Conservation (phyloP, 2,329 filamentous ascomycete genomes). For the Phyllachora maydis region DNA sequence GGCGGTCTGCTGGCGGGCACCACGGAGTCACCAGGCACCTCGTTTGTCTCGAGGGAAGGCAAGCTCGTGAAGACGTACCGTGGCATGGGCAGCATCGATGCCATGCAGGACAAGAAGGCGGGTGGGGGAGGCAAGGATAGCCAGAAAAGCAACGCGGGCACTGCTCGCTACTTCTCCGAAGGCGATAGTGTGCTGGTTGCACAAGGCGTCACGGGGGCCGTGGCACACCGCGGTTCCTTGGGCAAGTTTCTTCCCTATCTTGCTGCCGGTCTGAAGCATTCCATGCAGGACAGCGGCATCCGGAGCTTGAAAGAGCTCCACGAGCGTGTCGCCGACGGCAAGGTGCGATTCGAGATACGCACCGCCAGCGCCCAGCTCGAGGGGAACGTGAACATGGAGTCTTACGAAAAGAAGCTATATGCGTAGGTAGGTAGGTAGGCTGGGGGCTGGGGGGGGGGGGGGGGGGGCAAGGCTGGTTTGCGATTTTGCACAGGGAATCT, state of each 20-base stretch:
- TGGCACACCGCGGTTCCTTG: slow-evolving; percentile 66
- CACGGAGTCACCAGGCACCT: slow-evolving; percentile 90
- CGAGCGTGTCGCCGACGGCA: slow-evolving; percentile 49
- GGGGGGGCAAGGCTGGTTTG: not conserved
- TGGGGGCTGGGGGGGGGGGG: slow-evolving; percentile 1
- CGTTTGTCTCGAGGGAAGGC: slow-evolving; percentile 87
- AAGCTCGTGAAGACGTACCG: slow-evolving; percentile 99
- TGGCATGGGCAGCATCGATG: slow-evolving; percentile 96
- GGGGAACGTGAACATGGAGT: slow-evolving; percentile 95
- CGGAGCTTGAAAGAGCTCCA: slow-evolving; percentile 63
- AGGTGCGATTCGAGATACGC: slow-evolving; percentile 78
- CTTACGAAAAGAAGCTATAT: slow-evolving; percentile 99
- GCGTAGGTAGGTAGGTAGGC: slow-evolving; percentile 35
- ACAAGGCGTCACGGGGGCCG: slow-evolving; percentile 81
- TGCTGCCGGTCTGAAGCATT: slow-evolving; percentile 89
- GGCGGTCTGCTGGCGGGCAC: slow-evolving; percentile 92
- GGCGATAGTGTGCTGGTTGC: slow-evolving; percentile 87
- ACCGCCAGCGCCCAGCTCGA: slow-evolving; percentile 90
- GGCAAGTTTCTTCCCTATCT: slow-evolving; percentile 94
- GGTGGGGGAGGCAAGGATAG: slow-evolving; percentile 50
- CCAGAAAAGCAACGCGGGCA: slow-evolving; percentile 78
- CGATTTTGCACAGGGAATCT: slow-evolving; percentile 1
- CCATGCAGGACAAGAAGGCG: slow-evolving; percentile 98
- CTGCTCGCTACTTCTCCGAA: slow-evolving; percentile 95
- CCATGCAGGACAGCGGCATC: slow-evolving; percentile 84